Evolutionary conservation across 2,329 filamentous ascomycete genomes (phyloP).

Genomic region (Colletotrichum orbiculare): DNA sequence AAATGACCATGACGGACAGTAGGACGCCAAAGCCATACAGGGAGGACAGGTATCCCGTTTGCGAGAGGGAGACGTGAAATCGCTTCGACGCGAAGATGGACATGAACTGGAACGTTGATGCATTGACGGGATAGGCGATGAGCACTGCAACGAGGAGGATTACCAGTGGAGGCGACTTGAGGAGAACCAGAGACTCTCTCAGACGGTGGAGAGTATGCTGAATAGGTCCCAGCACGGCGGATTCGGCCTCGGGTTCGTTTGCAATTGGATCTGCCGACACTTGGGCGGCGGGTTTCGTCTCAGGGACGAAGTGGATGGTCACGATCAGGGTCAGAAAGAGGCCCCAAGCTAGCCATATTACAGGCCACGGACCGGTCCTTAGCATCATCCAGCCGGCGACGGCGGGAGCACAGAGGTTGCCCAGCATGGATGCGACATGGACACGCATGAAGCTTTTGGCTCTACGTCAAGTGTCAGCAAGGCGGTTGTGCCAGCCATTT

Average conservation of each 20-base stretch:
- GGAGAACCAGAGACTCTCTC: slow-evolving; percentile 38
- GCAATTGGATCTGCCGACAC: slow-evolving; percentile 18
- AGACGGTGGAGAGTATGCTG: slow-evolving; percentile 36
- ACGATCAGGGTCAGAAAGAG: slow-evolving; percentile 32
- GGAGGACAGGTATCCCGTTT: slow-evolving; percentile 46
- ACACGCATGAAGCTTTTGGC: slow-evolving; percentile 49
- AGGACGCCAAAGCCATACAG: slow-evolving; percentile 44
- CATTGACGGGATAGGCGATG: slow-evolving; percentile 10
- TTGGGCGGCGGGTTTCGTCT: slow-evolving; percentile 40
- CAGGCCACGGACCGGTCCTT: slow-evolving; percentile 44
- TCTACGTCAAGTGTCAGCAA: slow-evolving; percentile 38
- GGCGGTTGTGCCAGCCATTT: background rate
- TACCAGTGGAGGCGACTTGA: slow-evolving; percentile 41
- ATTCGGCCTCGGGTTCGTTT: slow-evolving; percentile 6
- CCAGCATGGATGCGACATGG: slow-evolving; percentile 44
- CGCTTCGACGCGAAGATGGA: slow-evolving; percentile 46
- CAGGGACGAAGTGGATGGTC: slow-evolving; percentile 42
- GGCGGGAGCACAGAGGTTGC: slow-evolving; percentile 50
- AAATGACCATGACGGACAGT: slow-evolving; percentile 40
- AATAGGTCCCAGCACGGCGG: slow-evolving; percentile 2
- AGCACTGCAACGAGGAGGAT: slow-evolving; percentile 43
- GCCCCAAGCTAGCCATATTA: slow-evolving; percentile 11
- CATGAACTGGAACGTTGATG: slow-evolving; percentile 37
- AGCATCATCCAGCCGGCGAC: slow-evolving; percentile 50
- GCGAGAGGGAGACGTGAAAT: slow-evolving; percentile 42